Conservation (phyloP, 2,329 filamentous ascomycete species). For the Fusarium dimerum region DNA sequence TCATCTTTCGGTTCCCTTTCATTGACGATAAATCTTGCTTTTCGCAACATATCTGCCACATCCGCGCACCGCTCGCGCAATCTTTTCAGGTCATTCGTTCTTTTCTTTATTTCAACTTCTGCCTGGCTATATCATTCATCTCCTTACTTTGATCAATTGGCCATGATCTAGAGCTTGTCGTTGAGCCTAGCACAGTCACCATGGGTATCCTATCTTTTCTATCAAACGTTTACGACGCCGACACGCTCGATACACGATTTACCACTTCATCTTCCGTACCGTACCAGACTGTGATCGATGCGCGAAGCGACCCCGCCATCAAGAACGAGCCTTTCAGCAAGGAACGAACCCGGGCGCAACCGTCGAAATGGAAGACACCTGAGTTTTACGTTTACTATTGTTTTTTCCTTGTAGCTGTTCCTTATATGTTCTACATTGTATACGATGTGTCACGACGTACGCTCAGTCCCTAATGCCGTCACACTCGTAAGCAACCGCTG, state of each 20-base stretch:
- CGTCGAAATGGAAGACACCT: conserved; percentile 79
- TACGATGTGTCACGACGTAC: conserved; percentile 82
- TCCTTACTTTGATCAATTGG: not conserved
- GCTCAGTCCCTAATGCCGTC: conserved; percentile 23
- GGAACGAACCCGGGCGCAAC: conserved; percentile 48
- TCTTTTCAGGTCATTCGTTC: not conserved
- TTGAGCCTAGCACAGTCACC: conserved; percentile 22
- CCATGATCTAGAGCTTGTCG: conserved; percentile 26
- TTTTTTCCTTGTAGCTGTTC: conserved; percentile 66
- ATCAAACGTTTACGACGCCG: conserved; percentile 61
- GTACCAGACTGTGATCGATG: conserved; percentile 59
- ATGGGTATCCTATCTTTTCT: conserved; percentile 49
- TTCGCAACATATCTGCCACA: not conserved
- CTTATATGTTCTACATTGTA: conserved; percentile 88
- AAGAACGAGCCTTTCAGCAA: conserved; percentile 36
- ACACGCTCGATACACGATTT: conserved; percentile 64
- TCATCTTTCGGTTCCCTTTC: conserved; percentile 10
- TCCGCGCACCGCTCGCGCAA: conserved; percentile 1
- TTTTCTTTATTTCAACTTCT: conserved; percentile 5
- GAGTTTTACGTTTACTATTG: conserved; percentile 85
- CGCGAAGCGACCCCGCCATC: conserved; percentile 44
- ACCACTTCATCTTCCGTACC: conserved; percentile 70
- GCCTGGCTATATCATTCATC: not conserved
- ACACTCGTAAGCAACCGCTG: conserved; percentile 13
- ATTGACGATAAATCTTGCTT: conserved; percentile 1